Conservation (phyloP, 805 yeast species). For the Metschnikowia henanensis region DNA sequence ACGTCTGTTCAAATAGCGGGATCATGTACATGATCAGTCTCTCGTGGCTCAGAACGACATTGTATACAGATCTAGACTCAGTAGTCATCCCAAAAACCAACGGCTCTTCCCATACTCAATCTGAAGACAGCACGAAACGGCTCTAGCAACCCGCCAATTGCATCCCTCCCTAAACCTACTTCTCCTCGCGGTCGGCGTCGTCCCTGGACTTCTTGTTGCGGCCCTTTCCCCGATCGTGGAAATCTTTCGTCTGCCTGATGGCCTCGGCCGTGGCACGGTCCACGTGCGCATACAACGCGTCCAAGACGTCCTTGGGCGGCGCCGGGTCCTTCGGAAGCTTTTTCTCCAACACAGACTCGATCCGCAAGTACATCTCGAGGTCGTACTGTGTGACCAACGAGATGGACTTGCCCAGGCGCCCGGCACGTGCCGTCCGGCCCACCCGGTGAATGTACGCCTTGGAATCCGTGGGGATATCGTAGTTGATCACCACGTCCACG, state of each 20-base stretch:
- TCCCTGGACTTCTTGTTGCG: slow-evolving; percentile 40
- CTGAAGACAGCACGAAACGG: too few species aligned
- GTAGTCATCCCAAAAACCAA: too few species aligned
- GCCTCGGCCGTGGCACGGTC: slow-evolving; percentile 93
- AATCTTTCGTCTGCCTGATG: slow-evolving; percentile 71
- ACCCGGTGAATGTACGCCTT: slow-evolving; percentile 86
- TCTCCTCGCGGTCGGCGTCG: slow-evolving; percentile 30
- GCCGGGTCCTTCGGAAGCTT: slow-evolving; percentile 79
- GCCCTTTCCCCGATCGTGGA: slow-evolving; percentile 43
- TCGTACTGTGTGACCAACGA: slow-evolving; percentile 95
- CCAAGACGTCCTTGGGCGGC: slow-evolving; percentile 73
- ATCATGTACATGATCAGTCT: too few species aligned
- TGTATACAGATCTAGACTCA: too few species aligned
- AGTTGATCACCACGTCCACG: slow-evolving; percentile 75
- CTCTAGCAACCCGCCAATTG: too few species aligned
- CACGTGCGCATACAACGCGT: slow-evolving; percentile 79
- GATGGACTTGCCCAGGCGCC: slow-evolving; percentile 83
- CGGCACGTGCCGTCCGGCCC: slow-evolving; percentile 96
- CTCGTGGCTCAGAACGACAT: too few species aligned
- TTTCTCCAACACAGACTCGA: slow-evolving; percentile 82
- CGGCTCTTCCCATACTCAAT: too few species aligned
- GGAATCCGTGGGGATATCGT: slow-evolving; percentile 81
- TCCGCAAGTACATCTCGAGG: slow-evolving; percentile 80
- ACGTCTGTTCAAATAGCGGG: too few species aligned
- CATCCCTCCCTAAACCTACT: too few species aligned